A percentile compares a stretch with the other conserved stretches of the same genome.
These are phyloP conservation scores for Starmerella gropengiesseri DNA, from an alignment of 805 yeast species.

Conservation along the genomic window DNA sequence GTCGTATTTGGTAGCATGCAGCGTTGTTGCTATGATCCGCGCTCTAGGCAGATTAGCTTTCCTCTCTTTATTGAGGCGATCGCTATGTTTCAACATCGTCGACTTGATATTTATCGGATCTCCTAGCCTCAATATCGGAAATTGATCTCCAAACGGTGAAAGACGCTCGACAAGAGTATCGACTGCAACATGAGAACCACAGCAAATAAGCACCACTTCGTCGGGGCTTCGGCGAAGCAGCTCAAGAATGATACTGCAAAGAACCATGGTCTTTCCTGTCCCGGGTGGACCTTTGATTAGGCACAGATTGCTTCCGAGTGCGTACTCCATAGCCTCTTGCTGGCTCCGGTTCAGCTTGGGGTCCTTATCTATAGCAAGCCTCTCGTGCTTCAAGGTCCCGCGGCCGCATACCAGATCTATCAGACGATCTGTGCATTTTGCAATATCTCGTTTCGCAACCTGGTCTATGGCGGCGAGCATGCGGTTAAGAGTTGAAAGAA, in stretches of 20 bases:
- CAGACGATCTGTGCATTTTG: too few relatives aligned
- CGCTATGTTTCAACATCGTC: neutral
- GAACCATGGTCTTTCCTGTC: neutral
- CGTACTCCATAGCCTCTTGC: neutral
- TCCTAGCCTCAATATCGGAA: neutral
- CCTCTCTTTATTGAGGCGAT: neutral
- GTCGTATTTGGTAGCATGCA: neutral
- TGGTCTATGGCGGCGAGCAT: too few relatives aligned
- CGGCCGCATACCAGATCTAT: too few relatives aligned
- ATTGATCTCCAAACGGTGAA: neutral
- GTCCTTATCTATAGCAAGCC: too few relatives aligned
- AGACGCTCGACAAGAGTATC: neutral
- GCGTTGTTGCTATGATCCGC: neutral
- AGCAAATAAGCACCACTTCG: neutral
- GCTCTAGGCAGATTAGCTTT: neutral
- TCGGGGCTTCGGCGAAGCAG: neutral
- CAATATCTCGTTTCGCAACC: too few relatives aligned
- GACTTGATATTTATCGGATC: neutral
- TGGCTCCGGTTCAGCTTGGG: neutral
- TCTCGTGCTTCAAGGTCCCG: too few relatives aligned
- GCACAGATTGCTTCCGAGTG: neutral
- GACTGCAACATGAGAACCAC: neutral
- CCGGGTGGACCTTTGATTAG: constrained; percentile 1
- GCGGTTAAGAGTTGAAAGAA: too few relatives aligned
- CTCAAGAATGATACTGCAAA: neutral